Conservation (phyloP, 768 basidiomycete species). For the Termitomyces heimii region DNA sequence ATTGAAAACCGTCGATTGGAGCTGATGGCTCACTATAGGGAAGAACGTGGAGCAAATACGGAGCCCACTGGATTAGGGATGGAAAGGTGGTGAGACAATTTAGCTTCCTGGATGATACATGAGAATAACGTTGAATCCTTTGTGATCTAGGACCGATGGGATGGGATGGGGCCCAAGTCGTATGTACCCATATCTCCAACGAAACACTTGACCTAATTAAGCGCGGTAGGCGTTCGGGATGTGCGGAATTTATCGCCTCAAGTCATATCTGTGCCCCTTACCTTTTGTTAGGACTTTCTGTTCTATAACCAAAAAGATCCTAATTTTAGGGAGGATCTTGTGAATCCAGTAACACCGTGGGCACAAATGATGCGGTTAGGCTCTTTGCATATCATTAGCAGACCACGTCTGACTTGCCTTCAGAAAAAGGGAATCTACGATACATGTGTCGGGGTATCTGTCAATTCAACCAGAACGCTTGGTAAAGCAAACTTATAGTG, state of each 20-base stretch:
- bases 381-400: constrained; percentile 1
- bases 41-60: constrained; percentile 80
- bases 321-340: constrained; percentile 47
- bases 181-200: constrained; percentile 37
- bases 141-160: constrained; percentile 39
- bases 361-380: constrained; percentile 66
- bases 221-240: constrained; percentile 42
- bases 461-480: constrained; percentile 53
- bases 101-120: constrained; percentile 3
- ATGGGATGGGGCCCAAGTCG: constrained; percentile 86
- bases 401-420: not conserved
- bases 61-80: constrained; percentile 79
- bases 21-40: constrained; percentile 31
- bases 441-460: constrained; percentile 12
- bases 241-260: constrained; percentile 30
- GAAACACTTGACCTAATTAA: constrained; percentile 2
- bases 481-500: constrained; percentile 83
- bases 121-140: constrained; percentile 2
- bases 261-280: constrained; percentile 11
- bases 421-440: constrained; percentile 13
- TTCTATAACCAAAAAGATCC: constrained; percentile 82
- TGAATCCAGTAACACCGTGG: constrained; percentile 65
- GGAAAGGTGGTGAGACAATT: constrained; percentile 61
- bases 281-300: constrained; percentile 58
- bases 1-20: not conserved